Conservation (phyloP, 768 basidiomycete genomes). For the Lactarius trivialis region DNA sequence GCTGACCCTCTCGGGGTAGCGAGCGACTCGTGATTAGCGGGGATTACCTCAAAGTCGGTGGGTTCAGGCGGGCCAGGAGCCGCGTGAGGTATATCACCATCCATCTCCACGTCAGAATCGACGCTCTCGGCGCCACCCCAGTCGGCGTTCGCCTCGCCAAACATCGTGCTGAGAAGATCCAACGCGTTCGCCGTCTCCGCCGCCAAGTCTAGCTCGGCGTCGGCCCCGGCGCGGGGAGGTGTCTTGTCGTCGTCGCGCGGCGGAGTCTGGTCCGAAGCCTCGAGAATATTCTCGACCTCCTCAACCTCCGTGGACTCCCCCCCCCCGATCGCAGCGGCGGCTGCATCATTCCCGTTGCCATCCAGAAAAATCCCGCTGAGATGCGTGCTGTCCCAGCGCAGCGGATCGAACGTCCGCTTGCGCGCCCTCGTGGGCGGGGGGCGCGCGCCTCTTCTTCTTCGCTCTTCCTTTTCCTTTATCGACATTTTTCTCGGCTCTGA, state of each 20-base stretch:
- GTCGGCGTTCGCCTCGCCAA: slow-evolving; percentile 40
- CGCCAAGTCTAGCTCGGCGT: slow-evolving; percentile 29
- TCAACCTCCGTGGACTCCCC: slow-evolving; percentile 6
- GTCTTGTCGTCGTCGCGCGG: neutral
- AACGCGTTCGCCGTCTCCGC: slow-evolving; percentile 43
- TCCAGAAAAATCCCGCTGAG: slow-evolving; percentile 63
- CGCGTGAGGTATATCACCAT: too few species aligned
- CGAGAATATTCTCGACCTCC: slow-evolving; percentile 19
- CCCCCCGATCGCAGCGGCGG: neutral
- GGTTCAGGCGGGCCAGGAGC: too few species aligned
- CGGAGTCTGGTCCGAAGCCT: slow-evolving; percentile 19
- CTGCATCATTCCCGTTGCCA: neutral
- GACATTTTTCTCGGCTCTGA: slow-evolving; percentile 20
- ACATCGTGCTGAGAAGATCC: slow-evolving; percentile 45
- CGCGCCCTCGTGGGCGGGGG: slow-evolving; percentile 56
- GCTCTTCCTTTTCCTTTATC: slow-evolving; percentile 27
- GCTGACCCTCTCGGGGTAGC: neutral
- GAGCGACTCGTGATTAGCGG: neutral
- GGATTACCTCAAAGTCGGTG: too few species aligned
- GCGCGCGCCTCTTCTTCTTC: slow-evolving; percentile 39
- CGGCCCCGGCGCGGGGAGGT: neutral
- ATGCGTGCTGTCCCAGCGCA: slow-evolving; percentile 61
- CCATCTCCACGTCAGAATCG: slow-evolving; percentile 21
- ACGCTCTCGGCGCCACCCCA: slow-evolving; percentile 59
- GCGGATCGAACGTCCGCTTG: slow-evolving; percentile 62